Evolutionary conservation across 2,329 filamentous ascomycete species (phyloP).

Genomic region (Phialophora chinensis): DNA sequence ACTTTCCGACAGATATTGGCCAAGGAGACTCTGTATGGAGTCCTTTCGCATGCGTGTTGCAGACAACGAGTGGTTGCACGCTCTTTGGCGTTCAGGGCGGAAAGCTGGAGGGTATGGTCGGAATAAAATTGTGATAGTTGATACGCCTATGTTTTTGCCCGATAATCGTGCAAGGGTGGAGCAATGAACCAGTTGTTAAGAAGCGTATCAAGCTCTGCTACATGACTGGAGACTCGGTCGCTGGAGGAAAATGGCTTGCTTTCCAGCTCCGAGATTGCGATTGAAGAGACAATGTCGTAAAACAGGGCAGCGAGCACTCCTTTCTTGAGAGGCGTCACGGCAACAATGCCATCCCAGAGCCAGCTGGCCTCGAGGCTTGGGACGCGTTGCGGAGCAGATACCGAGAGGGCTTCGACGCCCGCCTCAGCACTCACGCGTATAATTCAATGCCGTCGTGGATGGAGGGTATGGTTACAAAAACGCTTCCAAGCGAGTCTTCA

Average conservation of each 20-base stretch:
- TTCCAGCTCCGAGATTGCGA: background rate
- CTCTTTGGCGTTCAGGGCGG: background rate
- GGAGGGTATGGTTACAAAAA: background rate
- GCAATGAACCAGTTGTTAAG: background rate
- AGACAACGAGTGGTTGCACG: background rate
- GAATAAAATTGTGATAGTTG: background rate
- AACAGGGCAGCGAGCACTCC: background rate
- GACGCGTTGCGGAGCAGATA: background rate
- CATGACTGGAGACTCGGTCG: background rate
- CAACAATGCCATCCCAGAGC: background rate
- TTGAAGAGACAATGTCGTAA: background rate
- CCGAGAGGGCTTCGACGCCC: background rate
- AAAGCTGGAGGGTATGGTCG: background rate
- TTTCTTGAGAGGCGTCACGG: background rate
- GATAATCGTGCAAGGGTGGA: background rate
- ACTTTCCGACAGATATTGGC: background rate
- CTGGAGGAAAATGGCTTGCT: background rate
- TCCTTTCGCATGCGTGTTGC: background rate
- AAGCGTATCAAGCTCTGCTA: background rate
- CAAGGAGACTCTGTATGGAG: conserved; percentile 7
- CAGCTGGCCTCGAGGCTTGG: background rate
- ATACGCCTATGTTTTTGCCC: background rate
- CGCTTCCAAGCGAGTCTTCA: background rate
- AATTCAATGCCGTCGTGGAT: background rate
- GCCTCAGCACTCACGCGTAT: background rate